These are phyloP conservation scores for Amborella trichopoda DNA, from an alignment of 164 flowering plant genomes.

Conservation along the genomic window DNA sequence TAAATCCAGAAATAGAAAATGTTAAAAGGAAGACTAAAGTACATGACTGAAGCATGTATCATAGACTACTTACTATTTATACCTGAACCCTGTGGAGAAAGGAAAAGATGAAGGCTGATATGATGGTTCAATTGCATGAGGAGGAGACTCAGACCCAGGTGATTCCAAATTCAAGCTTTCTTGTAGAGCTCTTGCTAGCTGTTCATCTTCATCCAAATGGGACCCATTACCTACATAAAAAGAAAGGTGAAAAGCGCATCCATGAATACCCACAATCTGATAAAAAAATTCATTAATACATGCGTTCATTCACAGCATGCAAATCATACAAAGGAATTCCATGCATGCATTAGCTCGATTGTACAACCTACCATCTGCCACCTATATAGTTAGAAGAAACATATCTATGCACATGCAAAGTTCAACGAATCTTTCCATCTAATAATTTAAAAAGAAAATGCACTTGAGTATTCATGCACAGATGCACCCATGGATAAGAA, in stretches of 20 bases:
- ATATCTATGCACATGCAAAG: too few species aligned
- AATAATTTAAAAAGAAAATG: too few species aligned
- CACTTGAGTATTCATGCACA: too few species aligned
- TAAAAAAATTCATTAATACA: background rate
- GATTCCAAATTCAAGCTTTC: constrained; percentile 60
- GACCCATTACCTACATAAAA: constrained; percentile 23
- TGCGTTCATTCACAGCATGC: background rate
- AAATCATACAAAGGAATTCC: background rate
- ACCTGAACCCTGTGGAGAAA: constrained; percentile 61
- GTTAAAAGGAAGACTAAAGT: background rate
- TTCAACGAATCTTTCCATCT: too few species aligned
- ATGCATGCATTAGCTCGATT: too few species aligned
- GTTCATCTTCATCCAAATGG: constrained; percentile 77
- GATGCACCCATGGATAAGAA: too few species aligned
- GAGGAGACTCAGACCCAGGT: constrained; percentile 21
- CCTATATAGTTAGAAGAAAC: too few species aligned
- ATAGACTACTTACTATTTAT: constrained; percentile 6
- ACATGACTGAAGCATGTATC: background rate
- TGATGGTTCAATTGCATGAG: constrained; percentile 19
- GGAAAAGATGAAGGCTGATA: constrained; percentile 42
- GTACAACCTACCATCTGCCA: too few species aligned
- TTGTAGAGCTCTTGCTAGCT: constrained; percentile 74
- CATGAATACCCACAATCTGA: background rate
- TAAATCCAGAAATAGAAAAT: background rate
- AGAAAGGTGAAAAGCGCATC: background rate